A percentile compares a stretch with the other conserved stretches of the same genome.
phyloP scores from a whole-genome alignment of 139 green algal species.

The Ettlia oleoabundans region DNA sequence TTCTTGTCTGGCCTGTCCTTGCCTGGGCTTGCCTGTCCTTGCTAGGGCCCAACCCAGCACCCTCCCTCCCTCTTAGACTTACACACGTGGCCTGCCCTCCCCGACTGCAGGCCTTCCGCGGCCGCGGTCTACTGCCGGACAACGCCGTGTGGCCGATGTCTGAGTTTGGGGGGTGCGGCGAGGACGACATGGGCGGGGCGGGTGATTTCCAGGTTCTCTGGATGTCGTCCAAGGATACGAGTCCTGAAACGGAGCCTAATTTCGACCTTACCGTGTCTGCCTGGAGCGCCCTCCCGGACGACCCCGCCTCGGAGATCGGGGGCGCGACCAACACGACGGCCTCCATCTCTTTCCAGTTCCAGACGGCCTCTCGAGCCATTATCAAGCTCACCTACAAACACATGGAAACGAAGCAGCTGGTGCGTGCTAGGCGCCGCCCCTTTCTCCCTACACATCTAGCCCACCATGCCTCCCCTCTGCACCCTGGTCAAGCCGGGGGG shows the following conservation, averaged over 20 bases:
- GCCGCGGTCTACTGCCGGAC: neutral
- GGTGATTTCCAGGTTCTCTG: neutral
- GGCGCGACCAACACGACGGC: neutral
- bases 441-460: too few relatives aligned
- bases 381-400: neutral
- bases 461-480: too few relatives aligned
- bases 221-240: neutral
- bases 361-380: neutral
- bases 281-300: neutral
- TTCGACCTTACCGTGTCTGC: neutral
- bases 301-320: too few relatives aligned
- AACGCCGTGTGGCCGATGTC: conserved; percentile 4
- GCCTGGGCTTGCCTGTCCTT: too few relatives aligned
- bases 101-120: conserved; percentile 12
- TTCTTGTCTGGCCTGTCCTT: too few relatives aligned
- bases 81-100: too few relatives aligned
- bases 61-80: too few relatives aligned
- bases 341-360: neutral
- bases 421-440: too few relatives aligned
- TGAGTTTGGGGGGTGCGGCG: neutral
- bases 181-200: neutral
- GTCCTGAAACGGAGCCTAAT: too few relatives aligned
- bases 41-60: too few relatives aligned
- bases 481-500: neutral
- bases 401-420: neutral